Base-by-base conservation (phyloP, 805 yeast species). In the Candida multigemmis region DNA sequence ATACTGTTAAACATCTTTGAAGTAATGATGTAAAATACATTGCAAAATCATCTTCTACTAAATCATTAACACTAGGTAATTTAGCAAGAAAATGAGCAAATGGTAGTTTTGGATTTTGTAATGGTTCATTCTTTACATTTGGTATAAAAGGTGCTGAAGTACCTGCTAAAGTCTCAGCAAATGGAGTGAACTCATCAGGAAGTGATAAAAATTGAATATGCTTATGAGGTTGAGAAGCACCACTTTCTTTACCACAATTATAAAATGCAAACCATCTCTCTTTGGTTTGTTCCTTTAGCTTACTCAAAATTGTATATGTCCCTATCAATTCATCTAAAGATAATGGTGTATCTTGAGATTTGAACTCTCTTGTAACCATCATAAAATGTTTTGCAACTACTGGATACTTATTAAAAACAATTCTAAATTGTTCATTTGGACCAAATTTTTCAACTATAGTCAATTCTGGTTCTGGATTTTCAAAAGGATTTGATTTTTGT, bases 171-270 rank as follows among this genome's bases (percentile, higher is more conserved):
- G 15, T 23, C 24, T 73, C 77, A 27, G 83, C 79, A 46, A 69
- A 74, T 5, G 81, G 69, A 1, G 50, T 52, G 46, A 74, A 77
- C 13, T 62, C 56, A 6, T 41, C 24, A 2, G 95, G 93, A 23
- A 82, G 58, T 23, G 74, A 64, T 68, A 89, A 60, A 53, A 87
- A 76, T 54, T 91, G 98, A 36, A 91, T 53, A 54, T 89, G 98
- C 48, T 83, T 85, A 57, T 89, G 98, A 25, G 82, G 78, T 44
- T 86, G 91, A 0, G 96, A 85, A n/a, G 95, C 94, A 2, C 97
- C 98, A 35, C 93, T 74, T 40, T 74, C 67, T 12, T 76, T 74
- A 6, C 98, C 98, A 45, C 84, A 76, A 52, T 89, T 89, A 66
- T 74, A 89, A 52, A 89, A 89, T 0, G 86, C 86, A 48, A 87